These are phyloP conservation scores for Magnusiomyces magnusii DNA, from an alignment of 1,139 yeast genomes.

Conservation along the genomic window DNA sequence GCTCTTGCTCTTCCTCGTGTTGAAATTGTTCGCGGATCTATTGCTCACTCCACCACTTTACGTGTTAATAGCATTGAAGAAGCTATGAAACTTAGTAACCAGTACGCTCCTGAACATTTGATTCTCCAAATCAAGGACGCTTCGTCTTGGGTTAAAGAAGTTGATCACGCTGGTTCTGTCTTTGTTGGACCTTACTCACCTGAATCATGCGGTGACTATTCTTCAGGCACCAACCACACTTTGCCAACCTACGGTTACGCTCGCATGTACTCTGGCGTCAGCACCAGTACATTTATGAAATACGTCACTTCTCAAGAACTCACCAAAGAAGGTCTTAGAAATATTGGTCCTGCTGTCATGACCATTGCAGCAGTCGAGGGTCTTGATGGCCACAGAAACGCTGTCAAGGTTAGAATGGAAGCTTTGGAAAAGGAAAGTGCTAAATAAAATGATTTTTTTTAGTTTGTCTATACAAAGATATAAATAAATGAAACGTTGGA, in stretches of 20 bases:
- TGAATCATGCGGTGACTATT: conserved; percentile 97
- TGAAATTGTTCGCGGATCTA: conserved; percentile 85
- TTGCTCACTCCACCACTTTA: conserved; percentile 82
- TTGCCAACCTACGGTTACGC: conserved; percentile 98
- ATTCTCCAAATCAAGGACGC: conserved; percentile 85
- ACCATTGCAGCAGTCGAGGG: conserved; percentile 96
- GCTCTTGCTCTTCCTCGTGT: conserved; percentile 86
- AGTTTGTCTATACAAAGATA: too few species aligned
- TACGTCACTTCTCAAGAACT: conserved; percentile 91
- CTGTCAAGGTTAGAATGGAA: conserved; percentile 88
- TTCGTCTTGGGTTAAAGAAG: conserved; percentile 55
- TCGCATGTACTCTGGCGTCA: conserved; percentile 94
- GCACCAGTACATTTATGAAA: conserved; percentile 92
- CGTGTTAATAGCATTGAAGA: conserved; percentile 59
- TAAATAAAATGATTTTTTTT: too few species aligned
- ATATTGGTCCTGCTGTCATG: conserved; percentile 94
- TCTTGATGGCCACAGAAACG: conserved; percentile 92
- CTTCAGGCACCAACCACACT: conserved; percentile 96
- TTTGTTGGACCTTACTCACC: conserved; percentile 96
- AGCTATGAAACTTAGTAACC: conserved; percentile 77
- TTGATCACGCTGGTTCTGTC: conserved; percentile 92
- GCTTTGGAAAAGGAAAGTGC: conserved; percentile 30
- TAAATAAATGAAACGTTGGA: too few species aligned
- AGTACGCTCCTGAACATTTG: conserved; percentile 96
- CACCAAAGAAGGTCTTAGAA: conserved; percentile 71